These are phyloP conservation scores for Rhizopogon roseolus DNA, from an alignment of 768 basidiomycete species.

Conservation along the genomic window DNA sequence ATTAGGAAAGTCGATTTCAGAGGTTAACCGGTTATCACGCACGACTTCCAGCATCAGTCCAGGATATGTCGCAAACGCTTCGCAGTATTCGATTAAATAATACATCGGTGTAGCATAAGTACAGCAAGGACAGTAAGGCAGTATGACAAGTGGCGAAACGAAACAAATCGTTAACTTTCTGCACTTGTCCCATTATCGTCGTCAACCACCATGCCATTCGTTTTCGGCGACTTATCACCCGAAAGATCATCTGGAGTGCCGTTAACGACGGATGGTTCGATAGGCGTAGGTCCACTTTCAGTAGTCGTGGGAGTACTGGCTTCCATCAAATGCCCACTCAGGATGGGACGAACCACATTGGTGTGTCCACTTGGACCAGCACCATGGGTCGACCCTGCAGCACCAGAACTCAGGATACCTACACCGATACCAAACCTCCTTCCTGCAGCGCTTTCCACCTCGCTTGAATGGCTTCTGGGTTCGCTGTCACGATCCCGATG, in stretches of 20 bases:
- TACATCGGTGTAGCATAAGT: neutral
- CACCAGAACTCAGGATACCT: constrained; percentile 66
- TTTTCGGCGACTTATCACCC: constrained; percentile 11
- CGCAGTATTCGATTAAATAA: neutral
- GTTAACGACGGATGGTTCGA: constrained; percentile 10
- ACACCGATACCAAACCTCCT: constrained; percentile 62
- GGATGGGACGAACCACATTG: constrained; percentile 32
- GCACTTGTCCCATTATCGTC: constrained; percentile 9
- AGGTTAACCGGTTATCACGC: no score
- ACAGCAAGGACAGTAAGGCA: neutral
- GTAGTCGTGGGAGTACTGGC: constrained; percentile 17
- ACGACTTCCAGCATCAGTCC: no score
- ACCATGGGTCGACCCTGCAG: constrained; percentile 53
- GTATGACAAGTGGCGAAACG: neutral
- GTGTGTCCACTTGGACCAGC: constrained; percentile 73
- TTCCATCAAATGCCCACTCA: constrained; percentile 28
- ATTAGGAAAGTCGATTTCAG: no score
- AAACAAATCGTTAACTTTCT: constrained; percentile 4
- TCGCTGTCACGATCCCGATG: constrained; percentile 48
- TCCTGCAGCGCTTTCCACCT: constrained; percentile 37
- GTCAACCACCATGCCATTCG: constrained; percentile 21
- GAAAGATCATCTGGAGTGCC: constrained; percentile 7
- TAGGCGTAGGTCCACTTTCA: constrained; percentile 12
- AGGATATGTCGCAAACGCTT: neutral
- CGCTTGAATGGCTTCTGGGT: constrained; percentile 37